Evolutionary conservation across 202 grass and related monocot genomes (phyloP), one percentile per base, ranked within the genome.

Genomic region (Panicum virgatum): DNA sequence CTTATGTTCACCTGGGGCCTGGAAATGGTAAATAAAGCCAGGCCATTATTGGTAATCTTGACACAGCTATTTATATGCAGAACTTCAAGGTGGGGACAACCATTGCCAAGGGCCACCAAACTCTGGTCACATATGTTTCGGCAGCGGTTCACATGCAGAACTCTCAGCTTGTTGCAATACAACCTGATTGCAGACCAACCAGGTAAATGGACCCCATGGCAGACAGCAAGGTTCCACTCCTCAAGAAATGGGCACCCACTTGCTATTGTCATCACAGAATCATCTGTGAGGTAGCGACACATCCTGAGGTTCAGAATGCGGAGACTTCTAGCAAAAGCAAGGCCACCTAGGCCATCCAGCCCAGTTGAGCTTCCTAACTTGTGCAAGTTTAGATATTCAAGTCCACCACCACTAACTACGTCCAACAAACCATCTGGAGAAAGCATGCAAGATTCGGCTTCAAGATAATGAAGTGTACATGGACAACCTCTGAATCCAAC

Each of bases 381-480:
- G 46, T 91, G 87, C 19, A 98, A 79, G 59, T 95, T 93, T 68
- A 95, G 77, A 67, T 95, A 95, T 72, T 93, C 69, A 9, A 98
- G 75, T 52, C 86, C 84, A 40, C 90, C 87, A 39, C 90, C 82
- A 62, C 88, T 90, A 12, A 86, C 46, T 39, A 70, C 83, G 69
- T 86, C 84, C 10, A 65, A 71, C 71, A 98, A 52, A 64, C 96
- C 96, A 38, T 90, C 82, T 43, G 80, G 75, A 74, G 86, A 92
- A 88, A 98, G 60, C 73, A 82, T 84, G 73, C 96, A 98, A 26
- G 88, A 91, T 14, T 98, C 96, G 57, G 96, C 96, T 88, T 93
- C 92, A 60, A 98, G 63, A 77, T 87, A 91, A 80, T 86, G 66
- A 72, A 98, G 79, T 40, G 76, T 87, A 76, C 66, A 72, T 66